These are phyloP conservation scores for Rhodotorula babjevae DNA, from an alignment of 768 basidiomycete genomes.

Conservation along the genomic window DNA sequence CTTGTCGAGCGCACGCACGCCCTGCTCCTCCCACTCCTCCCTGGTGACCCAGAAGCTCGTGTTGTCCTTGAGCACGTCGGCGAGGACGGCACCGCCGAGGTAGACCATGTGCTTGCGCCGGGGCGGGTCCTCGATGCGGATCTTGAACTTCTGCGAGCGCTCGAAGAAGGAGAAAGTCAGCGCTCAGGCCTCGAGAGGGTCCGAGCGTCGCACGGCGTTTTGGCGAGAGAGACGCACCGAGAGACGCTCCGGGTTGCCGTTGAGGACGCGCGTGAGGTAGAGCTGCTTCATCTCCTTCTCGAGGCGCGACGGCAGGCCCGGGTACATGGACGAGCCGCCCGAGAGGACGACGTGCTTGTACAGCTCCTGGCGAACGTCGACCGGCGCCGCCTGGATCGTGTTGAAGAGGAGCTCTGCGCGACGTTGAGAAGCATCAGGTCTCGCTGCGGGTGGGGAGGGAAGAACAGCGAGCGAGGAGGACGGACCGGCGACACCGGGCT, in stretches of 20 bases:
- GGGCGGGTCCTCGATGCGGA: slow-evolving; percentile 95
- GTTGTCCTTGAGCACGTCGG: slow-evolving; percentile 69
- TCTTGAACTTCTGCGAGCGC: slow-evolving; percentile 86
- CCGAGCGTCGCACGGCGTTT: background rate
- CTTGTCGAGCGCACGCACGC: slow-evolving; percentile 72
- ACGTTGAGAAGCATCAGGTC: background rate
- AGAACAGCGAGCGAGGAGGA: slow-evolving; percentile 9
- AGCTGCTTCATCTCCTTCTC: slow-evolving; percentile 99
- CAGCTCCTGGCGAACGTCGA: slow-evolving; percentile 81
- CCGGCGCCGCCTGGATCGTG: slow-evolving; percentile 84
- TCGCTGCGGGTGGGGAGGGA: too few species aligned
- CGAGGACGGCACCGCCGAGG: slow-evolving; percentile 74
- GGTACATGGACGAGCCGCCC: slow-evolving; percentile 98
- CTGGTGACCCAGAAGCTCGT: slow-evolving; percentile 80
- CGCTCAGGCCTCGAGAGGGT: too few species aligned
- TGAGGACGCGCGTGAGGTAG: slow-evolving; percentile 84
- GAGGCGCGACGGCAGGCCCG: slow-evolving; percentile 88
- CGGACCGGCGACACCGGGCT: slow-evolving; percentile 87
- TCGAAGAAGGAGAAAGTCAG: background rate
- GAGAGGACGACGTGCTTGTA: slow-evolving; percentile 98
- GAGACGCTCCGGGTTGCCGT: slow-evolving; percentile 72
- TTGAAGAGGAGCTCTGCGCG: slow-evolving; percentile 85
- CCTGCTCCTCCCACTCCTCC: slow-evolving; percentile 94
- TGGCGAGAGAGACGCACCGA: slow-evolving; percentile 60
- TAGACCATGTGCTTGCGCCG: slow-evolving; percentile 97